These are phyloP conservation scores for Datura wrightii DNA, from an alignment of 257 asterid species.

Conservation along the genomic window DNA sequence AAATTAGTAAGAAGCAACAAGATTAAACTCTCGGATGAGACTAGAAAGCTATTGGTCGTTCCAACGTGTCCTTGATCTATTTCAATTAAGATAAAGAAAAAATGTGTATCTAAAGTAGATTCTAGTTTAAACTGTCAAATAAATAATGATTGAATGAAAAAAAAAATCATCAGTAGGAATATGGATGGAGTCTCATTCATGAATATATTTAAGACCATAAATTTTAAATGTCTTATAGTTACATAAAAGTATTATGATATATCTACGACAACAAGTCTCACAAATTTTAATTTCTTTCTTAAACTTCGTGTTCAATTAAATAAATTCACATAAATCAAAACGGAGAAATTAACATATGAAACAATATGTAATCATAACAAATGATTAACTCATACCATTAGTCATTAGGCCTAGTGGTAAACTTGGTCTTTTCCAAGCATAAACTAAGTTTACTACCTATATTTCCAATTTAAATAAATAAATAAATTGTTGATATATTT, in stretches of 20 bases:
- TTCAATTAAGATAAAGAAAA: too few relatives aligned
- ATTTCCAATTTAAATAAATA: not conserved
- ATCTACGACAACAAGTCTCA: too few relatives aligned
- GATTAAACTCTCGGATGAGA: not conserved
- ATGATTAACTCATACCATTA: not conserved
- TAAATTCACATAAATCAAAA: not conserved
- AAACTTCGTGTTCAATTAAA: too few relatives aligned
- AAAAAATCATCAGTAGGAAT: too few relatives aligned
- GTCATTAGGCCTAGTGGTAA: not conserved
- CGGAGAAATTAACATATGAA: not conserved
- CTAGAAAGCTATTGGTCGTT: not conserved
- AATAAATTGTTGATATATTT: not conserved
- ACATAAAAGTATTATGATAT: too few relatives aligned
- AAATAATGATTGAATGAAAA: too few relatives aligned
- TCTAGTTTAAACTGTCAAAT: too few relatives aligned
- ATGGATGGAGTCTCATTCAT: too few relatives aligned
- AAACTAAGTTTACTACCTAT: not conserved
- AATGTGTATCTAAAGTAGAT: too few relatives aligned
- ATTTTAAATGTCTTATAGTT: too few relatives aligned
- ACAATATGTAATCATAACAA: not conserved
- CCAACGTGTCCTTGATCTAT: too few relatives aligned
- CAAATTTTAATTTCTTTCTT: not conserved
- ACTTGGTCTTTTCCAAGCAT: not conserved
- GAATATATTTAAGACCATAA: too few relatives aligned
- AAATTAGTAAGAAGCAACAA: not conserved